Evolutionary conservation across 1,284 basidiomycete genomes (phyloP).

Genomic region (Xerocomus subilludens): DNA sequence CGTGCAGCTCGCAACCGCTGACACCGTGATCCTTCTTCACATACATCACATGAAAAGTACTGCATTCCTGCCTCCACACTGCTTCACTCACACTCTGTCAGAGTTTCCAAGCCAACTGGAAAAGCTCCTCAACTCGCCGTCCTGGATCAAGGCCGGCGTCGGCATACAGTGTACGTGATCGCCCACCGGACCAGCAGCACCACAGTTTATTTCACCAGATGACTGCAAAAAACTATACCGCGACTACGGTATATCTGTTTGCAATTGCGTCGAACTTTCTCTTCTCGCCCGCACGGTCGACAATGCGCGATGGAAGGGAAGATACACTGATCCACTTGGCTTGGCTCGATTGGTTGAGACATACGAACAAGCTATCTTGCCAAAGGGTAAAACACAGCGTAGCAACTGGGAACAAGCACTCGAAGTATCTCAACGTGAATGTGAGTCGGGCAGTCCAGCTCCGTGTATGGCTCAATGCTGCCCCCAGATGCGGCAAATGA

Average conservation of each 20-base stretch:
- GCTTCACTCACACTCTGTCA: conserved; percentile 43
- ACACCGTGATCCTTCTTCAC: conserved; percentile 70
- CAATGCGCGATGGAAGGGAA: conserved; percentile 74
- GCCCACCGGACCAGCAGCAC: not conserved
- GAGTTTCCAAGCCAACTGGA: conserved; percentile 67
- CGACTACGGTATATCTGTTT: conserved; percentile 63
- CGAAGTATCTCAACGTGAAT: conserved; percentile 63
- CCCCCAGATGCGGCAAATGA: conserved; percentile 77
- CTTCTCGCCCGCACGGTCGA: conserved; percentile 75
- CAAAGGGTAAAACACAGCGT: conserved; percentile 68
- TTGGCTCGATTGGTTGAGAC: conserved; percentile 69
- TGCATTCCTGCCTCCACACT: not conserved
- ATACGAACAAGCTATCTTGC: conserved; percentile 64
- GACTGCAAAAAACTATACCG: conserved; percentile 72
- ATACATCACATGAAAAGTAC: conserved; percentile 70
- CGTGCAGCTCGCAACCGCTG: conserved; percentile 70
- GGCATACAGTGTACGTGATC: conserved; percentile 69
- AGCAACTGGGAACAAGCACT: conserved; percentile 75
- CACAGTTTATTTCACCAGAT: conserved; percentile 54
- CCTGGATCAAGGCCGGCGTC: conserved; percentile 72
- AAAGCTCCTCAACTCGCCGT: conserved; percentile 62
- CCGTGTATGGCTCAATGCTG: conserved; percentile 9
- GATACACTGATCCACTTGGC: conserved; percentile 66
- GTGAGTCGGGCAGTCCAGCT: conserved; percentile 56
- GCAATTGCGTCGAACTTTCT: conserved; percentile 73